Conservation (phyloP, 805 yeast genomes). For the Sugiyamaella floridensis region DNA sequence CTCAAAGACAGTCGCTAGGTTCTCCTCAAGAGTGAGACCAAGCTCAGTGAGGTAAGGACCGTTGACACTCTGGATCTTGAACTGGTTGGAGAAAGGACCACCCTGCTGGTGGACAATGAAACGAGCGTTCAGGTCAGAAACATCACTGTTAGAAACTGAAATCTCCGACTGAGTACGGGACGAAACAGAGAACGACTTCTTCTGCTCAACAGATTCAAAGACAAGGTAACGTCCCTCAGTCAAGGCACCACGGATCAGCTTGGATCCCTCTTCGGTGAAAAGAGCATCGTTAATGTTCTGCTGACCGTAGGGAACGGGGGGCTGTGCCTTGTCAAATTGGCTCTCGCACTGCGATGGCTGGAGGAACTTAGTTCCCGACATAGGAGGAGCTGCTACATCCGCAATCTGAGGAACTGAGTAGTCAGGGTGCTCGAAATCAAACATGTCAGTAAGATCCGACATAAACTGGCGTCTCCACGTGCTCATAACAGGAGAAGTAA, state of each 20-base stretch:
- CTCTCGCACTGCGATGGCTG: conserved; percentile 8
- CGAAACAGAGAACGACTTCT: background rate
- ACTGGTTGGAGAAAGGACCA: conserved; percentile 1
- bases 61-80: background rate
- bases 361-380: conserved; percentile 12
- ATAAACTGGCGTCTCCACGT: conserved; percentile 23
- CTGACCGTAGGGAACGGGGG: conserved; percentile 22
- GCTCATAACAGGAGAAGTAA: conserved; percentile 13
- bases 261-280: conserved; percentile 20
- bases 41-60: background rate
- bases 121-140: background rate
- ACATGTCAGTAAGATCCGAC: conserved; percentile 19
- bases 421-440: conserved; percentile 20
- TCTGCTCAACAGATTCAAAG: conserved; percentile 5
- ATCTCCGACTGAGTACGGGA: background rate
- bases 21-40: background rate
- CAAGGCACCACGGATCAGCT: conserved; percentile 20
- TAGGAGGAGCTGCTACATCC: conserved; percentile 13
- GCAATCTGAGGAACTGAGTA: conserved; percentile 14
- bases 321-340: conserved; percentile 10
- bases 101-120: conserved; percentile 7
- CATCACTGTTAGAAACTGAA: background rate
- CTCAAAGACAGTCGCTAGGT: background rate
- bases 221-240: conserved; percentile 25
- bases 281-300: conserved; percentile 16